Conservation (phyloP, 768 basidiomycete genomes). For the Calocera cornea region DNA sequence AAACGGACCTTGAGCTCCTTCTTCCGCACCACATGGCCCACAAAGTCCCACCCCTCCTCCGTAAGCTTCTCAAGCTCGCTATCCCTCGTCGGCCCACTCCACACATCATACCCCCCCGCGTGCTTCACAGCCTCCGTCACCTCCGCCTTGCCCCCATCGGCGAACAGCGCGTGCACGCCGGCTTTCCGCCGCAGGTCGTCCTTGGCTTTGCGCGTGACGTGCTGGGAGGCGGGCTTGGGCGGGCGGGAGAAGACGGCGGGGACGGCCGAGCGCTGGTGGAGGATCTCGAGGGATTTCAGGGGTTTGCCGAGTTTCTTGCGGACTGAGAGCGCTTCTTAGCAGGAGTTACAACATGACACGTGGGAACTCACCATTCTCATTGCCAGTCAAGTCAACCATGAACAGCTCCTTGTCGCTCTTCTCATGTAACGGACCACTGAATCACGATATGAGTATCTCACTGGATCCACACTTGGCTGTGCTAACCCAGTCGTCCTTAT, state of each 20-base stretch:
- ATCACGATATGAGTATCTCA: background rate
- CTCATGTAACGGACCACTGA: constrained; percentile 49
- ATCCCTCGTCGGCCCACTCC: constrained; percentile 38
- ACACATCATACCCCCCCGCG: constrained; percentile 27
- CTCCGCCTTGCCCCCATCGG: constrained; percentile 28
- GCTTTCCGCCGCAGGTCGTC: constrained; percentile 62
- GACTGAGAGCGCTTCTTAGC: constrained; percentile 29
- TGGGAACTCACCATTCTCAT: constrained; percentile 45
- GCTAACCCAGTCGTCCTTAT: constrained; percentile 67
- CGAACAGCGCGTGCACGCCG: constrained; percentile 50
- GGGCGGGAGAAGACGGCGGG: constrained; percentile 63
- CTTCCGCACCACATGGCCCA: constrained; percentile 23
- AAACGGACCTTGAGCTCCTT: constrained; percentile 40
- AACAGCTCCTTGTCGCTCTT: constrained; percentile 64
- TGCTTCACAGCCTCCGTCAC: constrained; percentile 38
- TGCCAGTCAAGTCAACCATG: constrained; percentile 65
- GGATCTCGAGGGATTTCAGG: constrained; percentile 62
- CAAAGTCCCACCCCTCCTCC: constrained; percentile 20
- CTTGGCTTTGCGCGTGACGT: constrained; percentile 55
- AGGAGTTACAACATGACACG: background rate
- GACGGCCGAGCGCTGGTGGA: constrained; percentile 74
- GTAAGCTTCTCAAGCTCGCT: constrained; percentile 26
- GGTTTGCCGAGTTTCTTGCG: constrained; percentile 33
- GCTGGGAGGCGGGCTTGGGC: constrained; percentile 17
- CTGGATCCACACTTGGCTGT: background rate